Evolutionary conservation across 2,329 filamentous ascomycete species (phyloP).

Genomic region (Neopestalotiopsis sp.): DNA sequence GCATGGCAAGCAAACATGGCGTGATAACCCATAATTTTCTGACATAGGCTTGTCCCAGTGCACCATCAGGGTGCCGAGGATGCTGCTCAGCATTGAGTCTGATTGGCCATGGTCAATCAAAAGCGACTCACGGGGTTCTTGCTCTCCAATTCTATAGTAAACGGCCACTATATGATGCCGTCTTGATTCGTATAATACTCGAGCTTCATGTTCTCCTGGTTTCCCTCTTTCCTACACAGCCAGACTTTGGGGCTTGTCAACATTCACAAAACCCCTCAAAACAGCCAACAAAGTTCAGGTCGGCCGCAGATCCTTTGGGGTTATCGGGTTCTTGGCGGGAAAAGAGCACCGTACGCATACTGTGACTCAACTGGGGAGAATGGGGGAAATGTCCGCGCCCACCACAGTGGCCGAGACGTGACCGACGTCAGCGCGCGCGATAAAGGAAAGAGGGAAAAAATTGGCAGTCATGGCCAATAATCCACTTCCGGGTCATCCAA

Average conservation of each 20-base stretch:
- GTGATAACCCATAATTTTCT: not conserved
- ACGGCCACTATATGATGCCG: not conserved
- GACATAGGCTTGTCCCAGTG: not conserved
- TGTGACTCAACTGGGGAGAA: not conserved
- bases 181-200: not conserved
- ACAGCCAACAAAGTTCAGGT: not conserved
- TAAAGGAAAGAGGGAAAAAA: not conserved
- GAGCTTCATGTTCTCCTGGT: not conserved
- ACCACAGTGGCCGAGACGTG: constrained; percentile 17
- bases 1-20: not conserved
- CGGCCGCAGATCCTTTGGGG: not conserved
- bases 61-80: not conserved
- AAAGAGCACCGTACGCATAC: constrained; percentile 13
- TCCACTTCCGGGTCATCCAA: constrained; percentile 8
- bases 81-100: not conserved
- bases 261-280: not conserved
- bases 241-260: not conserved
- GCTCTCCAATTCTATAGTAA: not conserved
- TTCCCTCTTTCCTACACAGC: not conserved
- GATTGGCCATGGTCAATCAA: not conserved
- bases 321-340: constrained; percentile 8
- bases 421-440: constrained; percentile 16
- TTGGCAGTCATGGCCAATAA: not conserved
- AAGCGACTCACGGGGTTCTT: not conserved
- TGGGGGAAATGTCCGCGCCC: not conserved